phyloP scores from a whole-genome alignment of 2,329 filamentous ascomycete genomes.

The Alternaria sp. region DNA sequence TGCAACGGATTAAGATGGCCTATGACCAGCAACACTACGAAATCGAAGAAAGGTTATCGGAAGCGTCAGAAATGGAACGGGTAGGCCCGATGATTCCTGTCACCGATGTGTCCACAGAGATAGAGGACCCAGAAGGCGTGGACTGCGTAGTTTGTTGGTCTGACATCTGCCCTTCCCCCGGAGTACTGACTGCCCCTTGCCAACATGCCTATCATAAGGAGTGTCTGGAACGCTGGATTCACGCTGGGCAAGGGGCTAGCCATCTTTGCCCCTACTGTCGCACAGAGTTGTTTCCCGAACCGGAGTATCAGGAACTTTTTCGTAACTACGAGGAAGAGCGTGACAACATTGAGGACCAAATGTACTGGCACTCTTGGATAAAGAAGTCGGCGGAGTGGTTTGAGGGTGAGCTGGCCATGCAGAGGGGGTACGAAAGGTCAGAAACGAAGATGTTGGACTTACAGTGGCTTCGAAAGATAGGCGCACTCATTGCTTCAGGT shows the following conservation, averaged over 20 bases:
- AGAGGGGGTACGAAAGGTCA: background rate
- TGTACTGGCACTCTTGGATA: background rate
- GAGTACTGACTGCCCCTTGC: background rate
- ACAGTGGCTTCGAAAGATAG: background rate
- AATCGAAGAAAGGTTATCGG: background rate
- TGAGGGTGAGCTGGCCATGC: background rate
- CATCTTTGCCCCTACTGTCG: slow-evolving; percentile 9
- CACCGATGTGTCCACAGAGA: background rate
- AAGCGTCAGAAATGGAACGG: background rate
- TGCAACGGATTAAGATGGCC: background rate
- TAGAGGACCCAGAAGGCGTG: background rate
- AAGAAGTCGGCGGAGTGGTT: background rate
- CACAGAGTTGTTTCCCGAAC: slow-evolving; percentile 4
- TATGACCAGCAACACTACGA: background rate
- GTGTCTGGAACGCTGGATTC: background rate
- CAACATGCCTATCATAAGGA: background rate
- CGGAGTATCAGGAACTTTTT: background rate
- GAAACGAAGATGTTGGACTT: background rate
- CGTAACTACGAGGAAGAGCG: background rate
- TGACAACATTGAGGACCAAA: background rate
- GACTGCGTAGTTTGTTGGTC: background rate
- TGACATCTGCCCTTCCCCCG: background rate
- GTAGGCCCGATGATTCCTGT: background rate
- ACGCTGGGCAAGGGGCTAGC: background rate
- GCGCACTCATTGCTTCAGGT: background rate